Evolutionary conservation across 805 yeast species (phyloP).

Genomic region (Teunomyces cretensis): DNA sequence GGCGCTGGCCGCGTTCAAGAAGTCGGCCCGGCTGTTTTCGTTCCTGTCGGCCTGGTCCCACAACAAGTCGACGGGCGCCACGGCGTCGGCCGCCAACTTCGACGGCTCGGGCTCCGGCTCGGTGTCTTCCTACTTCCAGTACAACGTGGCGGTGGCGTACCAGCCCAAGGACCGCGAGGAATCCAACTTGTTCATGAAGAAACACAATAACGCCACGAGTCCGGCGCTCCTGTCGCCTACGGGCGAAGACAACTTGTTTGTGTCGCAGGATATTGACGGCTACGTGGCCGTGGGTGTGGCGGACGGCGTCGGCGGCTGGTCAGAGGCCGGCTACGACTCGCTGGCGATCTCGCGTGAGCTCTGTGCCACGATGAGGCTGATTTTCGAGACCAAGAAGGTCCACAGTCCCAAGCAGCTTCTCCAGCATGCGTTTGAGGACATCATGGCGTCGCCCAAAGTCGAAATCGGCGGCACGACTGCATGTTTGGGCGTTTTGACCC

Average conservation of each 20-base stretch:
- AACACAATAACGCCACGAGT: conserved; percentile 19
- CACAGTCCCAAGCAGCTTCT: conserved; percentile 50
- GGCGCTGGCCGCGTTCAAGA: not conserved
- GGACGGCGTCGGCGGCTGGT: conserved; percentile 99
- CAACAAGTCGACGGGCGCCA: conserved; percentile 13
- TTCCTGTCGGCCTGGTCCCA: conserved; percentile 17
- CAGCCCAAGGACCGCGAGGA: conserved; percentile 70
- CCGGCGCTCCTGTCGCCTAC: conserved; percentile 53
- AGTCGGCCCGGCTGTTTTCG: conserved; percentile 11
- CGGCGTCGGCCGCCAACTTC: conserved; percentile 19
- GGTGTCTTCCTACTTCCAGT: conserved; percentile 26
- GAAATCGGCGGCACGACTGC: conserved; percentile 94
- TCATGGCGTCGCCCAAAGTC: conserved; percentile 56
- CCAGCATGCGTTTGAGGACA: conserved; percentile 52
- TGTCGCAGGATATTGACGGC: conserved; percentile 40
- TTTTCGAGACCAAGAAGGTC: conserved; percentile 24
- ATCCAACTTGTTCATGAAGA: conserved; percentile 41
- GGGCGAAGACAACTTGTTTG: conserved; percentile 76
- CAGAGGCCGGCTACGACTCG: conserved; percentile 86
- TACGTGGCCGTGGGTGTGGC: conserved; percentile 73
- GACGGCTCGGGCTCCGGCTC: conserved; percentile 18
- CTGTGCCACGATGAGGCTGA: conserved; percentile 52
- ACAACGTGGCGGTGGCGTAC: conserved; percentile 65
- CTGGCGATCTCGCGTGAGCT: conserved; percentile 82
- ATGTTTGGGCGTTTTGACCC: conserved; percentile 71